These are phyloP conservation scores for Globisporangium apiculatum DNA, from an alignment of 352 stramenopile species.

Conservation along the genomic window DNA sequence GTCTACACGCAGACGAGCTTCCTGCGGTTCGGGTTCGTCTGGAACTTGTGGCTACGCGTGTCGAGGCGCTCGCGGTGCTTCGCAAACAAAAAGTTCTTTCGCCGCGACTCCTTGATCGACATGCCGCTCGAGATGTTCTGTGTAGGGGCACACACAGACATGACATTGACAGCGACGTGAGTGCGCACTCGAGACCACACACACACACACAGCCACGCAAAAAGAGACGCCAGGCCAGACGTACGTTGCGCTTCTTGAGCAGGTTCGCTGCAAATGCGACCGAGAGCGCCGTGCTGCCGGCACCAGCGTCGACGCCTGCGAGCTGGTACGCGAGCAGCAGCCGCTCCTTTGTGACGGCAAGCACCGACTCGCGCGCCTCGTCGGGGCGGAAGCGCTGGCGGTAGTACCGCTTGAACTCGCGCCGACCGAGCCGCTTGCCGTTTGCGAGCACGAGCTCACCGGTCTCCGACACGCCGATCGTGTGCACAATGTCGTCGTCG, in stretches of 20 bases:
- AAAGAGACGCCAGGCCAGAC: slow-evolving; percentile 7
- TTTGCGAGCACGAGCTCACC: slow-evolving; percentile 85
- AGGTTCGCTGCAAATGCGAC: slow-evolving; percentile 78
- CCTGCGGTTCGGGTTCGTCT: slow-evolving; percentile 76
- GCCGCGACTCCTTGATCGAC: slow-evolving; percentile 59
- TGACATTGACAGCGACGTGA: background rate
- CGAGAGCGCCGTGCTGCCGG: slow-evolving; percentile 58
- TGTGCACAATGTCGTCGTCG: slow-evolving; percentile 36
- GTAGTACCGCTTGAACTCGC: slow-evolving; percentile 88
- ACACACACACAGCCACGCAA: background rate
- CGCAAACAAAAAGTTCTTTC: slow-evolving; percentile 66
- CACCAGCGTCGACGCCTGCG: slow-evolving; percentile 52
- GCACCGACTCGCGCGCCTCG: slow-evolving; percentile 63
- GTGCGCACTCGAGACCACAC: background rate
- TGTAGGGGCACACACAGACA: slow-evolving; percentile 1
- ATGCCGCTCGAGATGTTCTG: slow-evolving; percentile 74
- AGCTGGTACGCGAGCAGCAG: slow-evolving; percentile 70
- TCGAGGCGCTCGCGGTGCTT: slow-evolving; percentile 79
- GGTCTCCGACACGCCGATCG: slow-evolving; percentile 78
- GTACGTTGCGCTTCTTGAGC: slow-evolving; percentile 65
- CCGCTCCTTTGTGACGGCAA: slow-evolving; percentile 73
- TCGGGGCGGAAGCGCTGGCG: slow-evolving; percentile 83
- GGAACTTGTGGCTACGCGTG: slow-evolving; percentile 79
- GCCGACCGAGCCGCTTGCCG: slow-evolving; percentile 80
- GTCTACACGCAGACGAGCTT: slow-evolving; percentile 73